phyloP scores from a whole-genome alignment of 768 basidiomycete species.

The Podaxis pistillaris region DNA sequence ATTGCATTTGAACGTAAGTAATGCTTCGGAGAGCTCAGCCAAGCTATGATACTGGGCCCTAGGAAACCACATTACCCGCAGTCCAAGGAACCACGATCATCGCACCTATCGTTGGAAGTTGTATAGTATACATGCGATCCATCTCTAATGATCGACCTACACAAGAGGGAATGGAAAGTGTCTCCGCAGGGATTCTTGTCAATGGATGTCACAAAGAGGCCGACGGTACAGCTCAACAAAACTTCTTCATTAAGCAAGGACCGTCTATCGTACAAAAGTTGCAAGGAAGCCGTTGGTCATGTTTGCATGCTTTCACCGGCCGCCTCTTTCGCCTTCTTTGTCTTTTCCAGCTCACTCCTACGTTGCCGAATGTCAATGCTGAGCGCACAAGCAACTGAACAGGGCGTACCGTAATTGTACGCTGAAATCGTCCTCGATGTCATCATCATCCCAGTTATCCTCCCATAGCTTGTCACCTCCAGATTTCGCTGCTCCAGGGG shows the following conservation, averaged over 20 bases:
- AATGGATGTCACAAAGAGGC: too few species aligned
- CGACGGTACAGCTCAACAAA: background rate
- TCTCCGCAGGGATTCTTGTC: too few species aligned
- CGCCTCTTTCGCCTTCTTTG: conserved; percentile 3
- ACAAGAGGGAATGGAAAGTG: too few species aligned
- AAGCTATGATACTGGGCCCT: too few species aligned
- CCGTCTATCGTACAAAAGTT: background rate
- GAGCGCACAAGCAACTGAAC: background rate
- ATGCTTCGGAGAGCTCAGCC: too few species aligned
- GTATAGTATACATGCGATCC: too few species aligned
- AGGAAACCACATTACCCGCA: too few species aligned
- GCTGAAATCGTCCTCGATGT: conserved; percentile 97
- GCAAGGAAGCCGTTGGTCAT: background rate
- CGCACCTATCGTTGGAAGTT: too few species aligned
- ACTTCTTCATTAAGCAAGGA: background rate
- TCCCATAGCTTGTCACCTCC: conserved; percentile 96
- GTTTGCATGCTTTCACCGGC: conserved; percentile 6
- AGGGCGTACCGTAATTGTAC: conserved; percentile 84
- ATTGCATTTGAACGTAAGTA: too few species aligned
- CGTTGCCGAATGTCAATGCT: background rate
- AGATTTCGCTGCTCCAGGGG: conserved; percentile 73
- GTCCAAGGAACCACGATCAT: too few species aligned
- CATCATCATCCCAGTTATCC: conserved; percentile 99
- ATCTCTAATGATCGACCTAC: too few species aligned
- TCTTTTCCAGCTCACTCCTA: conserved; percentile 53